These are phyloP conservation scores for Pseudisothecium myosuroides DNA, from an alignment of 225 moss, liverwort and hornwort species.

Conservation along the genomic window DNA sequence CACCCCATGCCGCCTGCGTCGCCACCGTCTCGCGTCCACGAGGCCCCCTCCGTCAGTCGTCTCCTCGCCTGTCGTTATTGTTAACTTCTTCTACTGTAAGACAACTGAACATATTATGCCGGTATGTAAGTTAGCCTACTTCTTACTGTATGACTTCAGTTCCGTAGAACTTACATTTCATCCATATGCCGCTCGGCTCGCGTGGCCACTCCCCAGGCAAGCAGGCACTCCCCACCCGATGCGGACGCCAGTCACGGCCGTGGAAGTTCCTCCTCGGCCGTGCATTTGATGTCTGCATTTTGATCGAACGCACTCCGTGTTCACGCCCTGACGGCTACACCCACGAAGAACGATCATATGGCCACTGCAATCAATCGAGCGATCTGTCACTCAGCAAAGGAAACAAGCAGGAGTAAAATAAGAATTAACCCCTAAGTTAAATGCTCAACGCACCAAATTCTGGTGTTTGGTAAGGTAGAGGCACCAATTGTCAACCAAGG, in stretches of 20 bases:
- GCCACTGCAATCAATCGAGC: background rate
- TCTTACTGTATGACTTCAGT: no score
- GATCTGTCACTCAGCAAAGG: background rate
- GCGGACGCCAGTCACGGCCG: background rate
- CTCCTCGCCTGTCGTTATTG: background rate
- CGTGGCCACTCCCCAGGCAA: background rate
- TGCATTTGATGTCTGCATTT: background rate
- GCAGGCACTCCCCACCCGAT: background rate
- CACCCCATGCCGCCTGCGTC: background rate
- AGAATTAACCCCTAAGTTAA: background rate
- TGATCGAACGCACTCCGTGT: background rate
- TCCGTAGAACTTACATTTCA: background rate
- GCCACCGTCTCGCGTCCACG: background rate
- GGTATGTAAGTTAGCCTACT: no score
- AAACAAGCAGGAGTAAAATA: background rate
- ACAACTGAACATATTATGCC: background rate
- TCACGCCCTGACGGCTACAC: background rate
- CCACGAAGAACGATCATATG: background rate
- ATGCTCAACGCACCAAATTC: background rate
- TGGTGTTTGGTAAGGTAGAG: background rate
- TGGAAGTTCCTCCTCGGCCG: no score
- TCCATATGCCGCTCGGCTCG: background rate
- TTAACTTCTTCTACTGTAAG: background rate
- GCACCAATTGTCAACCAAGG: no score
- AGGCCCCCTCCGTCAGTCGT: background rate